Evolutionary conservation across 2,329 filamentous ascomycete genomes (phyloP), one percentile per base, ranked within the genome.

Genomic region (Exophiala sp.): DNA sequence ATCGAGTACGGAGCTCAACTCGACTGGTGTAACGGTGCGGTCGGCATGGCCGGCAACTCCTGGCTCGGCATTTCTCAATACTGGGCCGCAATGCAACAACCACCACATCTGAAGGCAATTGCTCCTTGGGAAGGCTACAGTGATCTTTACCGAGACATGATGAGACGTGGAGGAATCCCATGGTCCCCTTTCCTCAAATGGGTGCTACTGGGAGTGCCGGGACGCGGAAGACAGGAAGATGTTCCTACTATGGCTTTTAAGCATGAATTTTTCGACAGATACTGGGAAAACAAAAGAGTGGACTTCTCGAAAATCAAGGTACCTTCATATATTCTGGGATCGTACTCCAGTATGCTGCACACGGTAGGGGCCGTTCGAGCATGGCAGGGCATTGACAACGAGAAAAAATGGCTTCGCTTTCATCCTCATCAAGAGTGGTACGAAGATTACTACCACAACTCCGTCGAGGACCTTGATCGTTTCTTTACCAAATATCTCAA

Each of bases 401-500:
- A 33, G 6, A 11, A 40, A 5, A 40, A 40, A 40, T 40, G 38
- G 21, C 8, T 77, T 18, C 67, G 70, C 0, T 70, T 66, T 63
- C 66, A 68, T 46, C 65, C 66, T 9, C 65, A 65, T 8, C 74
- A 77, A 53, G 76, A 78, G 52, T 78, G 74, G 75, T 72, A 71
- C 52, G 75, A 77, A 47, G 60, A 76, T 2, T 78, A 69, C 54
- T 64, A 62, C 43, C 62, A 66, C 5, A 56, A 72, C n/a, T 65
- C 67, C 1, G 63, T 63, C 3, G 63, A 69, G 1, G 74, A 78
- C 49, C 65, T 78, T 1, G 54, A 65, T 4, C 47, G 57, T 0
- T 80, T 76, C 63, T 79, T 79, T 47, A 75, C 78, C 42, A 62
- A 61, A 2, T 80, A 74, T 52, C 64, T 78, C 9, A 75, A 73